Percentiles rank a stretch among this genome's conserved stretches.
Evolutionary conservation across 2,329 filamentous ascomycete genomes (phyloP).

Genomic region (Cercospora janseana): DNA sequence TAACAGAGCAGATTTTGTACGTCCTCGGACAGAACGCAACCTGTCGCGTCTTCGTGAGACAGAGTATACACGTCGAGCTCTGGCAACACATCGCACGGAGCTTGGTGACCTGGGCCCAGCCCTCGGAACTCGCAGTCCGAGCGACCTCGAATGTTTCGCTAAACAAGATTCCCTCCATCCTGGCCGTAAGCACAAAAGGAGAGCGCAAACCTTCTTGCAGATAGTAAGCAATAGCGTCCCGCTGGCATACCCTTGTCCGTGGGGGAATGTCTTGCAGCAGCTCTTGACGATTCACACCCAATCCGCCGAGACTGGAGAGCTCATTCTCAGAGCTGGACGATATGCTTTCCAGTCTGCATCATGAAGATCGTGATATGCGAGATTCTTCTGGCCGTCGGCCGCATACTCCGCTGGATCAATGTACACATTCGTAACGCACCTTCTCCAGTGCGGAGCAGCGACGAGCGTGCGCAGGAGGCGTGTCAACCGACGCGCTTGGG

Average conservation of each 20-base stretch:
- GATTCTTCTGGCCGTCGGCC: background rate
- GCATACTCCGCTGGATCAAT: background rate
- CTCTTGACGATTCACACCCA: background rate
- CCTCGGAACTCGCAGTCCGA: background rate
- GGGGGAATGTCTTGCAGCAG: background rate
- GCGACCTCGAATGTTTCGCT: background rate
- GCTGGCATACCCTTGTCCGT: slow-evolving; percentile 1
- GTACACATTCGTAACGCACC: background rate
- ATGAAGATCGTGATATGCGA: background rate
- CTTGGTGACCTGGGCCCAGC: background rate
- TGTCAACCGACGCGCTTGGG: background rate
- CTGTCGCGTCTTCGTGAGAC: background rate
- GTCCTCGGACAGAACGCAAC: background rate
- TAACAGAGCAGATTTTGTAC: slow-evolving; percentile 6
- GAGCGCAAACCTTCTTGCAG: background rate
- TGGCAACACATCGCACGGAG: background rate
- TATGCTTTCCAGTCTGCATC: slow-evolving; percentile 4
- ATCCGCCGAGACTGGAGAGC: background rate
- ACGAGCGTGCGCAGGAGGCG: slow-evolving; percentile 9
- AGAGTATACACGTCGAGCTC: background rate
- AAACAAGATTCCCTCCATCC: background rate
- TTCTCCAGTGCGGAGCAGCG: background rate
- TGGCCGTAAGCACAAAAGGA: background rate
- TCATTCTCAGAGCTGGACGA: background rate
- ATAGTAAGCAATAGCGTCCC: slow-evolving; percentile 1